Percentiles rank a stretch among this genome's conserved stretches.
phyloP scores from a whole-genome alignment of 495 filamentous ascomycete genomes.

The Corynascus novoguineensis region DNA sequence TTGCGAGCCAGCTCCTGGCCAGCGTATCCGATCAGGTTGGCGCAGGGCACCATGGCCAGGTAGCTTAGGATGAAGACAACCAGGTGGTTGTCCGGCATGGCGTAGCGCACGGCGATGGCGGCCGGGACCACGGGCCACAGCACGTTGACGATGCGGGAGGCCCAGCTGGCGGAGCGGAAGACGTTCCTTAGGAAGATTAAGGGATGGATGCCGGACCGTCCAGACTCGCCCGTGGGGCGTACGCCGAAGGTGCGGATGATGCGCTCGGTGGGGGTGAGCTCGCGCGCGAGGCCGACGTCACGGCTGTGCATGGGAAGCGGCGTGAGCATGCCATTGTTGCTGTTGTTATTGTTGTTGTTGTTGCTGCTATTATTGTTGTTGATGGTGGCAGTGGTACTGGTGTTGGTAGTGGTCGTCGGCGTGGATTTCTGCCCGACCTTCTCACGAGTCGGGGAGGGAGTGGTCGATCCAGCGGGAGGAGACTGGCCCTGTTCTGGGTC shows the following conservation, averaged over 20 bases:
- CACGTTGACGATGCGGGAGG: slow-evolving; percentile 42
- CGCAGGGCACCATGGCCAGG: slow-evolving; percentile 72
- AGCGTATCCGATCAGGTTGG: slow-evolving; percentile 79
- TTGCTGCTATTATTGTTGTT: no score
- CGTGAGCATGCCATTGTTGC: background rate
- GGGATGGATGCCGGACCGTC: slow-evolving; percentile 42
- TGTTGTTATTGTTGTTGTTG: no score
- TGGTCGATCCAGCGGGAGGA: background rate
- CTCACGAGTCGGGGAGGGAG: background rate
- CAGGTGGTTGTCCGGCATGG: slow-evolving; percentile 41
- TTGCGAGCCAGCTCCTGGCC: slow-evolving; percentile 76
- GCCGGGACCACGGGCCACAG: slow-evolving; percentile 53
- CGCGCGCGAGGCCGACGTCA: background rate
- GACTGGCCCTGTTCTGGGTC: background rate
- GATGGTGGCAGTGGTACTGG: background rate
- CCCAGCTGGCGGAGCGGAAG: slow-evolving; percentile 37
- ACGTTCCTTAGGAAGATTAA: slow-evolving; percentile 37
- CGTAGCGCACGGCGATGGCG: slow-evolving; percentile 44
- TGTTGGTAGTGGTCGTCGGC: background rate
- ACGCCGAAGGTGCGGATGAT: slow-evolving; percentile 15
- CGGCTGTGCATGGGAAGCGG: slow-evolving; percentile 10
- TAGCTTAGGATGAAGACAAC: slow-evolving; percentile 42
- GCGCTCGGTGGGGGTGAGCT: background rate
- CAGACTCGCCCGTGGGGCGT: slow-evolving; percentile 37
- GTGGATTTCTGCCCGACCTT: background rate